These are phyloP conservation scores for Sedum album DNA, from an alignment of 164 flowering plant species.

Conservation along the genomic window DNA sequence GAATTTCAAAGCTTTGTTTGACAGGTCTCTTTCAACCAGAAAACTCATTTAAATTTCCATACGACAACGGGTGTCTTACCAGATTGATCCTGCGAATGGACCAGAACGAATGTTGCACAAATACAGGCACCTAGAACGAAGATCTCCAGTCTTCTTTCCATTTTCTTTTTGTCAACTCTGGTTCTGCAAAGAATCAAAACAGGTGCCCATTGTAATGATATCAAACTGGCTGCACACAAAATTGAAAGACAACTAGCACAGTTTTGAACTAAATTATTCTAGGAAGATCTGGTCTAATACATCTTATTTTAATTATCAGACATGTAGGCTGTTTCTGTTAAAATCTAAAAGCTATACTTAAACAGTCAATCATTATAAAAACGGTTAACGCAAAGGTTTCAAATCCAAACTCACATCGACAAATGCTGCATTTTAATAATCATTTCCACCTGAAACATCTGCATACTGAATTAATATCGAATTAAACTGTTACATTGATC, in stretches of 20 bases:
- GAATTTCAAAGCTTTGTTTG: not conserved
- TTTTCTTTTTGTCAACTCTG: not conserved
- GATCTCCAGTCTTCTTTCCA: not conserved
- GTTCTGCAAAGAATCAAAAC: not conserved
- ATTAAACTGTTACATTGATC: too few relatives aligned
- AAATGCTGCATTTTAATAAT: too few relatives aligned
- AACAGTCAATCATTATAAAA: too few relatives aligned
- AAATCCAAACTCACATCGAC: too few relatives aligned
- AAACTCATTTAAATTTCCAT: too few relatives aligned
- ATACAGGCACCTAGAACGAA: conserved; percentile 1
- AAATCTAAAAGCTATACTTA: too few relatives aligned
- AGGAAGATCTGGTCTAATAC: not conserved
- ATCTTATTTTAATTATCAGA: not conserved
- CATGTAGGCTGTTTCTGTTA: not conserved
- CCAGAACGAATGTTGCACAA: not conserved
- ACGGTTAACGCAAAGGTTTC: too few relatives aligned
- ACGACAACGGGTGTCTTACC: too few relatives aligned
- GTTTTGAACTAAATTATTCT: not conserved
- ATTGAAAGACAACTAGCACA: not conserved
- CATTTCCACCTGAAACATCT: too few relatives aligned
- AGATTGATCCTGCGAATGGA: conserved; percentile 5
- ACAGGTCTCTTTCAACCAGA: too few relatives aligned
- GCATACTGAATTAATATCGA: too few relatives aligned
- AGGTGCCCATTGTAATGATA: too few relatives aligned
- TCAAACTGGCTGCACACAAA: not conserved